These are phyloP conservation scores for Aspergillus hiratsukae DNA, from an alignment of 2,329 filamentous ascomycete species.

Conservation along the genomic window DNA sequence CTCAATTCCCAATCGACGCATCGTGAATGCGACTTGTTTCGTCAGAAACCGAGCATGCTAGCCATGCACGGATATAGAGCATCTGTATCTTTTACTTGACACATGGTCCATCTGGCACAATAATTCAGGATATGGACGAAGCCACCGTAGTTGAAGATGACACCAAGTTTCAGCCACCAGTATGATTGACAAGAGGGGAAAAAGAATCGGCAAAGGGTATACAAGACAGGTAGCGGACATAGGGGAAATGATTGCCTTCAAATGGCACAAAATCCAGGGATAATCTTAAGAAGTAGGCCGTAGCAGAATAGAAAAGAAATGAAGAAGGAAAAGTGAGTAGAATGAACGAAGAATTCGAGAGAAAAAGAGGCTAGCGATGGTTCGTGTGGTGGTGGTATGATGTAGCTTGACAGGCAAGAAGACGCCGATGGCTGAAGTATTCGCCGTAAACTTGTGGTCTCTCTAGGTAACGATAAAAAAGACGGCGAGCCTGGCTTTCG, in stretches of 20 bases:
- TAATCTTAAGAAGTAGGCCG: constrained; percentile 2
- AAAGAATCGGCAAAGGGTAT: constrained; percentile 19
- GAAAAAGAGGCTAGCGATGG: constrained; percentile 13
- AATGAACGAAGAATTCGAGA: constrained; percentile 6
- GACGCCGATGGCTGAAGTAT: neutral
- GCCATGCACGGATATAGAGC: neutral
- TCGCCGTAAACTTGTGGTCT: neutral
- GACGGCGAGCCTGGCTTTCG: constrained; percentile 4
- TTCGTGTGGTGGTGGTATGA: neutral
- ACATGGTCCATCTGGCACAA: constrained; percentile 3
- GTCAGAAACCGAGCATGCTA: neutral
- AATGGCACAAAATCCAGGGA: neutral
- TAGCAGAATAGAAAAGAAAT: constrained; percentile 4
- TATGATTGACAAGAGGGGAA: constrained; percentile 3
- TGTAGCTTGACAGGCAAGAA: neutral
- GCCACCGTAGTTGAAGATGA: constrained; percentile 9
- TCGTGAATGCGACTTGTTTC: neutral
- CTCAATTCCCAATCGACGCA: neutral
- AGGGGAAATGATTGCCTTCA: constrained; percentile 1
- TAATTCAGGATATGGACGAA: constrained; percentile 1
- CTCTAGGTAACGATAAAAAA: constrained; percentile 4
- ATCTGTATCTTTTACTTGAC: neutral
- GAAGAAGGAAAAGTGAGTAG: constrained; percentile 5
- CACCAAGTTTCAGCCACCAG: constrained; percentile 3
- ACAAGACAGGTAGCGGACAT: constrained; percentile 14